Conservation (phyloP, 129 eudicot genomes). For the Erigeron canadensis region DNA sequence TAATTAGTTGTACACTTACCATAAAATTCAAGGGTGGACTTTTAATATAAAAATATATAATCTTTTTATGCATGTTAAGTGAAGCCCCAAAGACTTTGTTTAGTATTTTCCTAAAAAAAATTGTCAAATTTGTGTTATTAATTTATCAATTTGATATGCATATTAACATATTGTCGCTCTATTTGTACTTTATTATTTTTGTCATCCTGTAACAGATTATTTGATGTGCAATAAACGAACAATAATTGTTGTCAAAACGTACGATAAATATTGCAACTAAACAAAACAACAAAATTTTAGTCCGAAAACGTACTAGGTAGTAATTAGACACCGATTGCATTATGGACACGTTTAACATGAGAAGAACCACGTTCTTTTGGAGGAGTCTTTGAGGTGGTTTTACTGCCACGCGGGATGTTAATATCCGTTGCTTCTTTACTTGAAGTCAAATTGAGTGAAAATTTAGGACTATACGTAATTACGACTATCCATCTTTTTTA, state of each 20-base stretch:
- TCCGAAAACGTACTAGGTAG: neutral
- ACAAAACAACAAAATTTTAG: neutral
- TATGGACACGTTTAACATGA: slow-evolving; percentile 27
- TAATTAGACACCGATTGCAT: neutral
- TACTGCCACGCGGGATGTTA: slow-evolving; percentile 24
- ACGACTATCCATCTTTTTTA: too few species aligned
- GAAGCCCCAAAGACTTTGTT: too few species aligned
- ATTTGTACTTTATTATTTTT: neutral
- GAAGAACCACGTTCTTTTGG: slow-evolving; percentile 25
- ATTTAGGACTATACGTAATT: too few species aligned
- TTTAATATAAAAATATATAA: too few species aligned
- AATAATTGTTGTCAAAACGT: slow-evolving; percentile 18
- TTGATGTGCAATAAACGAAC: neutral
- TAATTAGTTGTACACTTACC: too few species aligned
- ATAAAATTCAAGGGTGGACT: too few species aligned
- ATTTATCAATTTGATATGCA: too few species aligned
- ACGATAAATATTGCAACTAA: neutral
- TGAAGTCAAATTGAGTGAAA: too few species aligned
- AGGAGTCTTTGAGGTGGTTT: slow-evolving; percentile 24
- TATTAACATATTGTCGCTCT: neutral
- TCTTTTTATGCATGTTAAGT: too few species aligned
- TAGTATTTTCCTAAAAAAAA: too few species aligned
- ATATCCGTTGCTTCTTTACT: slow-evolving; percentile 23
- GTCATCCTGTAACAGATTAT: neutral
- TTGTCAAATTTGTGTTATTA: too few species aligned